Evolutionary conservation across 495 filamentous ascomycete genomes (phyloP).

Genomic region (Copromyces sp.): DNA sequence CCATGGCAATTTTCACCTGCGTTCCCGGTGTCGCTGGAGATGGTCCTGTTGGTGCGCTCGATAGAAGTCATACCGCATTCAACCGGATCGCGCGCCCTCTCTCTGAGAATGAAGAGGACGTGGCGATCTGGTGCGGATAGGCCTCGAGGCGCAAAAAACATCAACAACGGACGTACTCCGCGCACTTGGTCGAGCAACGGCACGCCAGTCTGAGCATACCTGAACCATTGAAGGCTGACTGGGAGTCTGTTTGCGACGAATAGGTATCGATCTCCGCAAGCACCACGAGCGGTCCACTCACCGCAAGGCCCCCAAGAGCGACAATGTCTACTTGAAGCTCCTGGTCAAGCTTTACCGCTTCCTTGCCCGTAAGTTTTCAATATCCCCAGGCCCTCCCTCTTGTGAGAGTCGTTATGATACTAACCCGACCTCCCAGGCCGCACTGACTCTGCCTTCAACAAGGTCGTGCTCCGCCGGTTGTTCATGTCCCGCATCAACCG

Average conservation of each 20-base stretch:
- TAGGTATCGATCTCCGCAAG: conserved; percentile 61
- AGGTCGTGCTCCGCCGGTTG: conserved; percentile 88
- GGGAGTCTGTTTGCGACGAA: conserved; percentile 29
- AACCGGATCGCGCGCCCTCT: conserved; percentile 4
- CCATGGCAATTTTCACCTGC: conserved; percentile 21
- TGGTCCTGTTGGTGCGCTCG: not conserved
- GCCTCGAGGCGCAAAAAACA: not conserved
- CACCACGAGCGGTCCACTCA: conserved; percentile 83
- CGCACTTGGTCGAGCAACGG: conserved; percentile 14
- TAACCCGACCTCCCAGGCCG: conserved; percentile 48
- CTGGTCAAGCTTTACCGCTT: conserved; percentile 99
- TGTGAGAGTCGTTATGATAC: not conserved
- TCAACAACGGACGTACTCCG: conserved; percentile 16
- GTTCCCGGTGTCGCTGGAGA: not conserved
- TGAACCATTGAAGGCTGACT: conserved; percentile 43
- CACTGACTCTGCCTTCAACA: conserved; percentile 95
- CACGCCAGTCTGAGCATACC: conserved; percentile 35
- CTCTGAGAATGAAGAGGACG: not conserved
- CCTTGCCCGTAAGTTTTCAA: conserved; percentile 71
- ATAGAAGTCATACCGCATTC: not conserved
- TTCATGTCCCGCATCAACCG: conserved; percentile 97
- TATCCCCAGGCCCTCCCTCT: not conserved
- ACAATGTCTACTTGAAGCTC: conserved; percentile 96
- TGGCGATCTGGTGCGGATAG: not conserved
- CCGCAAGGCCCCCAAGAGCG: conserved; percentile 92